Evolutionary conservation across 2,329 filamentous ascomycete genomes (phyloP).

Genomic region (Fusarium nematophilum): DNA sequence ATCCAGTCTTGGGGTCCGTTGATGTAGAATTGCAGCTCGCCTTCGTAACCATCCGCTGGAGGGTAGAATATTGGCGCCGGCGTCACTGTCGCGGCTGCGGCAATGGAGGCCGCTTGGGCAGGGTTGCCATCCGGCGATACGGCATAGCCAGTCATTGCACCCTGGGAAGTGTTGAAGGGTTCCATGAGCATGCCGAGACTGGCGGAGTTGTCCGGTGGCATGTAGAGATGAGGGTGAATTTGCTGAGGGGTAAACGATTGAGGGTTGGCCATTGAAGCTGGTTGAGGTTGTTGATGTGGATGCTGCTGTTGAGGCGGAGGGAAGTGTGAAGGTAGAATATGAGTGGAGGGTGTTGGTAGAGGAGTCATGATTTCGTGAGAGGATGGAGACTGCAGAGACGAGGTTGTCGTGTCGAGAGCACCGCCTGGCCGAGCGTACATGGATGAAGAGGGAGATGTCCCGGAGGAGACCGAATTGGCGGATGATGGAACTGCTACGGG

Average conservation of each 20-base stretch:
- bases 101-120: constrained; percentile 9
- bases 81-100: constrained; percentile 5
- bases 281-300: constrained; percentile 26
- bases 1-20: constrained; percentile 49
- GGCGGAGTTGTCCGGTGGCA: constrained; percentile 13
- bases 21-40: constrained; percentile 58
- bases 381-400: constrained; percentile 23
- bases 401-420: constrained; percentile 20
- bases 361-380: constrained; percentile 27
- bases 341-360: constrained; percentile 11
- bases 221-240: constrained; percentile 23
- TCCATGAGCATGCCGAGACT: constrained; percentile 55
- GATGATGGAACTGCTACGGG: constrained; percentile 27
- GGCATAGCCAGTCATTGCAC: constrained; percentile 25
- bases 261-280: constrained; percentile 30
- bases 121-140: constrained; percentile 21
- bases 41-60: constrained; percentile 59
- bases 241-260: constrained; percentile 34
- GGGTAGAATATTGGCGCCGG: constrained; percentile 34
- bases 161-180: constrained; percentile 48
- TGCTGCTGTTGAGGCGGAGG: constrained; percentile 39
- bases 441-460: constrained; percentile 33
- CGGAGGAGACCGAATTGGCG: constrained; percentile 20
- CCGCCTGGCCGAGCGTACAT: constrained; percentile 22
- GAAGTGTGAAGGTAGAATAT: constrained; percentile 23